These are phyloP conservation scores for Yamadazyma takamatsuzukensis DNA, from an alignment of 805 yeast species.

Conservation along the genomic window DNA sequence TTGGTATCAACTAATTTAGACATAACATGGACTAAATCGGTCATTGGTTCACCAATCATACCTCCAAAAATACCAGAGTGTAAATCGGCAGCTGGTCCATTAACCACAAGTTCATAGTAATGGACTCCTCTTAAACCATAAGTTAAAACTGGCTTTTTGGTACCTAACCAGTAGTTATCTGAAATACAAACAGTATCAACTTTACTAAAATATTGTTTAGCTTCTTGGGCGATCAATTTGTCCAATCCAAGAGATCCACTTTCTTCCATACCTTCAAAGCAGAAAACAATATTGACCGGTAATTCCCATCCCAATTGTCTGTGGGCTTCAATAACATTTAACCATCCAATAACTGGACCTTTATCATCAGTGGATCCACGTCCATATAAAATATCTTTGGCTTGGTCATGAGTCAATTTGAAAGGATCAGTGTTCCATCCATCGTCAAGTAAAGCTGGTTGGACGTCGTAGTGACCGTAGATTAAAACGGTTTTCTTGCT, in stretches of 20 bases:
- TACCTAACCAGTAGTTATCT: conserved; percentile 98
- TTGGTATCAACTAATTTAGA: conserved; percentile 70
- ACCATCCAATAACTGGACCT: conserved; percentile 98
- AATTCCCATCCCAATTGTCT: conserved; percentile 76
- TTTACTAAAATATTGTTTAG: conserved; percentile 72
- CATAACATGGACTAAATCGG: conserved; percentile 80
- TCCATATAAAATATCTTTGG: conserved; percentile 72
- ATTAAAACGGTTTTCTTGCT: conserved; percentile 82
- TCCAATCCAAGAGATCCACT: conserved; percentile 93
- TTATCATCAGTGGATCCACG: conserved; percentile 98
- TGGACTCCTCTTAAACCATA: conserved; percentile 97
- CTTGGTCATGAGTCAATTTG: conserved; percentile 52
- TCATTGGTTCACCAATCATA: conserved; percentile 94
- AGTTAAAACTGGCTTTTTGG: conserved; percentile 93
- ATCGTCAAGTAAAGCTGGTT: conserved; percentile 88
- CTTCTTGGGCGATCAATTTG: conserved; percentile 74
- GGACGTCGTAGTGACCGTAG: conserved; percentile 98
- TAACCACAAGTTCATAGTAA: conserved; percentile 78
- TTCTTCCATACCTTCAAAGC: conserved; percentile 99
- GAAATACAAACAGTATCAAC: conserved; percentile 95
- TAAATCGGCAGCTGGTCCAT: conserved; percentile 95
- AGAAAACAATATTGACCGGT: conserved; percentile 88
- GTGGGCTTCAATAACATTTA: conserved; percentile 90
- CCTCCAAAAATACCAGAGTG: conserved; percentile 99
- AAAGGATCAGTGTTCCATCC: conserved; percentile 98